Evolutionary conservation across 1,284 basidiomycete species (phyloP).

Genomic region (Ustilago lituana): DNA sequence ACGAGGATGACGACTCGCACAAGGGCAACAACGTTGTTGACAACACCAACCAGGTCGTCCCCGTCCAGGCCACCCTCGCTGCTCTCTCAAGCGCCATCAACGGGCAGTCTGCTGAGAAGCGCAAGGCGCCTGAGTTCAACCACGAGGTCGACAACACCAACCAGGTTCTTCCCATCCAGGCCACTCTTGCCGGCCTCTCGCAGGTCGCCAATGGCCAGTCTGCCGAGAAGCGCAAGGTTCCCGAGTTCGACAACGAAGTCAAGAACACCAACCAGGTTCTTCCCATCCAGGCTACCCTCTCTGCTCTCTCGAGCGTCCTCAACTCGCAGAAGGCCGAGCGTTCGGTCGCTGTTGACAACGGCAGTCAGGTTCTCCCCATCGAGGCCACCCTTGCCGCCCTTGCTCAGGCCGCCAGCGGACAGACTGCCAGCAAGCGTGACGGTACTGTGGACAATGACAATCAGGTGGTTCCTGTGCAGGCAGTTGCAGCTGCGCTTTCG

Average conservation of each 20-base stretch:
- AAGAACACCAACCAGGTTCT: slow-evolving; percentile 27
- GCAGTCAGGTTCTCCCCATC: slow-evolving; percentile 32
- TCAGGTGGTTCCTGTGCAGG: slow-evolving; percentile 37
- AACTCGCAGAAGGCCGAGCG: slow-evolving; percentile 34
- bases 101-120: slow-evolving; percentile 8
- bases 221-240: slow-evolving; percentile 11
- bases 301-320: slow-evolving; percentile 32
- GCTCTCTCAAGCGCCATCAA: slow-evolving; percentile 20
- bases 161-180: slow-evolving; percentile 30
- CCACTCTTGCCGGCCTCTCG: slow-evolving; percentile 19
- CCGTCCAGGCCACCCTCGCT: slow-evolving; percentile 25
- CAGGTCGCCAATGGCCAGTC: slow-evolving; percentile 23
- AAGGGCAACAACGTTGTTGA: slow-evolving; percentile 11
- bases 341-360: slow-evolving; percentile 27
- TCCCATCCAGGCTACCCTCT: slow-evolving; percentile 37
- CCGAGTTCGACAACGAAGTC: slow-evolving; percentile 15
- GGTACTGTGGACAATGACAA: slow-evolving; percentile 22
- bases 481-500: slow-evolving; percentile 40
- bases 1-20: too few species aligned
- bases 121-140: slow-evolving; percentile 14
- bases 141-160: slow-evolving; percentile 13
- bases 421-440: slow-evolving; percentile 25
- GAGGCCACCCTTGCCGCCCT: slow-evolving; percentile 43
- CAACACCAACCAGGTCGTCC: slow-evolving; percentile 26
- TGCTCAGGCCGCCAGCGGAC: slow-evolving; percentile 28